A percentile compares a stretch with the other conserved stretches of the same genome.
phyloP scores from a whole-genome alignment of 352 stramenopile genomes.

The Stephanocyclus meneghinianus region DNA sequence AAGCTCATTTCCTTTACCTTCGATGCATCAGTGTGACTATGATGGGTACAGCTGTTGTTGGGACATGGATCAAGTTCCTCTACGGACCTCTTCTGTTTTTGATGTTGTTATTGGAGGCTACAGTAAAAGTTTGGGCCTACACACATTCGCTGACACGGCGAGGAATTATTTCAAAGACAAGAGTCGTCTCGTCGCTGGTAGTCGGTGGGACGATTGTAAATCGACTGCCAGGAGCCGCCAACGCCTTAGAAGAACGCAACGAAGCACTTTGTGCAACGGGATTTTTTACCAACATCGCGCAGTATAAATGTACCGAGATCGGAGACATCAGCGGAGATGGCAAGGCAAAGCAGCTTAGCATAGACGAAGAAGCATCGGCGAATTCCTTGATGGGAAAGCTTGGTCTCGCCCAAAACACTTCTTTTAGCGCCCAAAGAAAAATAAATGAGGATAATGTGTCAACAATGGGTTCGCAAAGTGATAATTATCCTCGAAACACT shows the following conservation, averaged over 20 bases:
- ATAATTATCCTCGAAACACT: too few species aligned
- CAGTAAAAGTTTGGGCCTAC: not conserved
- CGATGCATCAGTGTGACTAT: too few species aligned
- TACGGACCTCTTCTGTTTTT: not conserved
- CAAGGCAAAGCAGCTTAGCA: constrained; percentile 30
- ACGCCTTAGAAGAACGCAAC: constrained; percentile 62
- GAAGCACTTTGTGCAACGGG: constrained; percentile 71
- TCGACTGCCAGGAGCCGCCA: constrained; percentile 10
- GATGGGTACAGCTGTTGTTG: too few species aligned
- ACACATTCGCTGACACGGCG: not conserved
- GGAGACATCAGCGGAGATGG: constrained; percentile 76
- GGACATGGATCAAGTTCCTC: not conserved
- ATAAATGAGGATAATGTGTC: not conserved
- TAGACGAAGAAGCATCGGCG: constrained; percentile 22
- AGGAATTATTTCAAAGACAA: not conserved
- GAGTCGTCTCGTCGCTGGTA: not conserved
- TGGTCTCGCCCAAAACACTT: constrained; percentile 25
- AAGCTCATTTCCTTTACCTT: too few species aligned
- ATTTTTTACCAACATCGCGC: constrained; percentile 73
- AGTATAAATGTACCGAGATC: constrained; percentile 75
- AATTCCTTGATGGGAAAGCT: constrained; percentile 61
- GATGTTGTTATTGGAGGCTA: not conserved
- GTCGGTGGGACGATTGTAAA: not conserved
- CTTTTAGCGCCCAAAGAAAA: not conserved
- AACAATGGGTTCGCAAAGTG: too few species aligned